A percentile compares a stretch with the other conserved stretches of the same genome.
Evolutionary conservation across 768 basidiomycete genomes (phyloP).

Genomic region (Xerocomellus chrysenteron): DNA sequence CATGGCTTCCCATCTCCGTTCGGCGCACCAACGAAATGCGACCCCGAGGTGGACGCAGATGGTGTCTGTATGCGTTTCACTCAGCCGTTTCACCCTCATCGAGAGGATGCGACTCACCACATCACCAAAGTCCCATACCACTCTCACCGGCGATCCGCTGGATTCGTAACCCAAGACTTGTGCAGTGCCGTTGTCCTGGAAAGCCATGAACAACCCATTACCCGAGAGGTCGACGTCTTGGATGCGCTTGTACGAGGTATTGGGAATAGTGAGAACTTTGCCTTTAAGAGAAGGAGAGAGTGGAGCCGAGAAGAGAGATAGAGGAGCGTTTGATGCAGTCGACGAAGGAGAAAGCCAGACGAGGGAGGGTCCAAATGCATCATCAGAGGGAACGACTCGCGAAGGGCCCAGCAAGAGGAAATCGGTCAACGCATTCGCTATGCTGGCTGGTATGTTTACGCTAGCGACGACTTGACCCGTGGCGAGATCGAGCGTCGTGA

Average conservation of each 20-base stretch:
- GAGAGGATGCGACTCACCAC: conserved; percentile 38
- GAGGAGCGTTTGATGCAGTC: conserved; percentile 3
- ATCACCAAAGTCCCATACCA: conserved; percentile 55
- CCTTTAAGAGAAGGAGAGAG: conserved; percentile 53
- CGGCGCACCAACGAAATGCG: conserved; percentile 58
- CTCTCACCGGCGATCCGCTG: conserved; percentile 40
- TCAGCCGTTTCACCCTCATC: not conserved
- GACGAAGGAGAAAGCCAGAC: conserved; percentile 37
- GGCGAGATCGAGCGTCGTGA: conserved; percentile 55
- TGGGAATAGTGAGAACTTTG: conserved; percentile 44
- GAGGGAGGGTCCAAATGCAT: conserved; percentile 20
- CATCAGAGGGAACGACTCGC: not conserved
- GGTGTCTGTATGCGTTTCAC: conserved; percentile 33
- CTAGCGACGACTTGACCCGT: conserved; percentile 53
- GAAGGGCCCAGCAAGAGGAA: conserved; percentile 36
- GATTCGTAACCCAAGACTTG: conserved; percentile 49
- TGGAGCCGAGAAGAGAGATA: conserved; percentile 33
- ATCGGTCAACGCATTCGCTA: conserved; percentile 36
- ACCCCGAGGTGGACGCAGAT: conserved; percentile 42
- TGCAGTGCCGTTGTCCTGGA: conserved; percentile 54
- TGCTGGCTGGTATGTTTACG: conserved; percentile 53
- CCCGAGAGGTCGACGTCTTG: conserved; percentile 59
- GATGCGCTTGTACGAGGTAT: conserved; percentile 48
- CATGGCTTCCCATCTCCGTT: conserved; percentile 51
- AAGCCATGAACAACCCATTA: conserved; percentile 60